Evolutionary conservation across 768 basidiomycete genomes (phyloP).

Genomic region (Strobilomyces confusus): DNA sequence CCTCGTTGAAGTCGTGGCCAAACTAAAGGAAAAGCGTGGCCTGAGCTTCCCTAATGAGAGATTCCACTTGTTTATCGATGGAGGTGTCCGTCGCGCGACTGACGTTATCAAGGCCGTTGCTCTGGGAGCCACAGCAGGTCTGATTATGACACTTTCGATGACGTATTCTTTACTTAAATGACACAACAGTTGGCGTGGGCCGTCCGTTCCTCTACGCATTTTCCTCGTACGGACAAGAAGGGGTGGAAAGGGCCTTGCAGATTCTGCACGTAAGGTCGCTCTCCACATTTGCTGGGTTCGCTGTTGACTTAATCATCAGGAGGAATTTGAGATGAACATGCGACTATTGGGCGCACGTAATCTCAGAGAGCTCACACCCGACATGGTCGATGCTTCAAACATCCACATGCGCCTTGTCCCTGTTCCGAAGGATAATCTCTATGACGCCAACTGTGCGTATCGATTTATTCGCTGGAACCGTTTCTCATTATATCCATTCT

Average conservation of each 20-base stretch:
- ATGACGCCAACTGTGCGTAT: constrained; percentile 74
- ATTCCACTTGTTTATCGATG: constrained; percentile 88
- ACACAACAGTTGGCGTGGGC: constrained; percentile 64
- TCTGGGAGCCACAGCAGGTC: constrained; percentile 84
- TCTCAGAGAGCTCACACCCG: constrained; percentile 73
- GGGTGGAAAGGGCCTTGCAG: constrained; percentile 77
- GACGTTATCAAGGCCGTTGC: constrained; percentile 88
- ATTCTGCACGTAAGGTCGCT: constrained; percentile 58
- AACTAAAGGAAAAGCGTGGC: constrained; percentile 63
- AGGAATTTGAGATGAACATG: constrained; percentile 98
- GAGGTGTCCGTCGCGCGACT: constrained; percentile 89
- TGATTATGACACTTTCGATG: not conserved
- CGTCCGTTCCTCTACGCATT: constrained; percentile 87
- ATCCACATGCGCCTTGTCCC: constrained; percentile 60
- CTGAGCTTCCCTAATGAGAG: constrained; percentile 70
- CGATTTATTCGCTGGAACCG: not conserved
- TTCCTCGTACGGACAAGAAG: constrained; percentile 84
- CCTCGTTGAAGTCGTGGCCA: constrained; percentile 78
- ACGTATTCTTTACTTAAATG: constrained; percentile 7
- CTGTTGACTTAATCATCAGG: constrained; percentile 41
- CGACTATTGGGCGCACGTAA: constrained; percentile 83
- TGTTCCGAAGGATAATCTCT: constrained; percentile 73
- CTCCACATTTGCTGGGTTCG: not conserved
- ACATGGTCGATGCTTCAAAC: constrained; percentile 85
- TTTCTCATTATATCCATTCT: constrained; percentile 6